phyloP scores from a whole-genome alignment of 208 protist genomes.

The Trypanosoma theileri region DNA sequence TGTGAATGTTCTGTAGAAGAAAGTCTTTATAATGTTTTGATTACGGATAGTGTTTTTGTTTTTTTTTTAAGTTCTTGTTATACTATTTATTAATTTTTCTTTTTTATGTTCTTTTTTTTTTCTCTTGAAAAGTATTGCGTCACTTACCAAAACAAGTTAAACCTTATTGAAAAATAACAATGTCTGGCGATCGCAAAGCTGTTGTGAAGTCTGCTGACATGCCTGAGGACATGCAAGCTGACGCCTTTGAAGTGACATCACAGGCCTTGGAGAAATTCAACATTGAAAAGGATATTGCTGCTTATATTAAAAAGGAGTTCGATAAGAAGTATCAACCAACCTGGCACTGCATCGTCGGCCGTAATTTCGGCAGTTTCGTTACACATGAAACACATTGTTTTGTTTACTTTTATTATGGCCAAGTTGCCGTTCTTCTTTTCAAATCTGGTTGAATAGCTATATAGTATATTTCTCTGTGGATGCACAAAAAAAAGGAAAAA shows the following conservation, averaged over 20 bases:
- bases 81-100: background rate
- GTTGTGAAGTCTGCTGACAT: constrained; percentile 96
- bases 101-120: background rate
- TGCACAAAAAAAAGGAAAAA: constrained; percentile 21
- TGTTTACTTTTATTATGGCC: constrained; percentile 99
- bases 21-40: background rate
- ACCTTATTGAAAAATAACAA: constrained; percentile 15
- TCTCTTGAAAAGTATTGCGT: background rate
- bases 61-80: background rate
- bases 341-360: constrained; percentile 99
- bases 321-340: constrained; percentile 99
- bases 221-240: constrained; percentile 96
- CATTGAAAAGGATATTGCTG: constrained; percentile 99
- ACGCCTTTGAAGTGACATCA: constrained; percentile 97
- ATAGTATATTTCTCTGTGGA: constrained; percentile 1
- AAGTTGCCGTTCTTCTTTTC: constrained; percentile 99
- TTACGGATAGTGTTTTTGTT: background rate
- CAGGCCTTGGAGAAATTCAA: constrained; percentile 99
- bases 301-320: constrained; percentile 99
- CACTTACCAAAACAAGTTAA: background rate
- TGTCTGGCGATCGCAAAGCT: constrained; percentile 84
- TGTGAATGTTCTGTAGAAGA: background rate
- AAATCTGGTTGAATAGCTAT: constrained; percentile 71
- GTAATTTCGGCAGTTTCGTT: constrained; percentile 99
- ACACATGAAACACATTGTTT: constrained; percentile 99